Conservation (phyloP, 2,329 filamentous ascomycete genomes). For the Verticillium nonalfalfae region DNA sequence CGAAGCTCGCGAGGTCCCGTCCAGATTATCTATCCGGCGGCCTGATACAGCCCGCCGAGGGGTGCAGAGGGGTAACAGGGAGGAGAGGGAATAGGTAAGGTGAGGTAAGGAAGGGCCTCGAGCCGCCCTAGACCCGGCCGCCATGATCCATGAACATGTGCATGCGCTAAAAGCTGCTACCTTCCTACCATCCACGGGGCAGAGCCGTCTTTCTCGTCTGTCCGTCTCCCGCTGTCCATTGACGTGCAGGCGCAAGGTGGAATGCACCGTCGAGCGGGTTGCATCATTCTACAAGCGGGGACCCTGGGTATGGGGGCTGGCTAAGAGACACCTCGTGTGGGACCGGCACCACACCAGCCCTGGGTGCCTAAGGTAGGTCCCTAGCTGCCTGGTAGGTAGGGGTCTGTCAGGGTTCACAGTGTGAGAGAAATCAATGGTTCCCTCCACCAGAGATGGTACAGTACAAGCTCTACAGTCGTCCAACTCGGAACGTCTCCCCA, state of each 20-base stretch:
- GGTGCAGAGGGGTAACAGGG: not conserved
- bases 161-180: too few relatives aligned
- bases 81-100: not conserved
- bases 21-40: not conserved
- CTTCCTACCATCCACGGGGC: not conserved
- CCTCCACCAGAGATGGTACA: too few relatives aligned
- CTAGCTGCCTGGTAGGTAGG: not conserved
- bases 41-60: not conserved
- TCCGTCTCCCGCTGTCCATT: not conserved
- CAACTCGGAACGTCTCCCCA: too few relatives aligned
- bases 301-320: not conserved
- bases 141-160: too few relatives aligned
- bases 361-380: too few relatives aligned
- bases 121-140: not conserved
- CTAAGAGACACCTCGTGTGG: not conserved
- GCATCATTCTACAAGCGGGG: not conserved
- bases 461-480: too few relatives aligned
- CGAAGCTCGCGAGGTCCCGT: not conserved
- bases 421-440: not conserved
- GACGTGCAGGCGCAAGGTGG: not conserved
- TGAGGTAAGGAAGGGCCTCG: not conserved
- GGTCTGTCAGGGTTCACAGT: not conserved
- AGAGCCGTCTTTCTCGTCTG: not conserved
- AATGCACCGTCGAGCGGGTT: not conserved
- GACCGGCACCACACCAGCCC: not conserved